phyloP scores from a whole-genome alignment of 805 yeast species.

The Alloascoidea hylecoeti region DNA sequence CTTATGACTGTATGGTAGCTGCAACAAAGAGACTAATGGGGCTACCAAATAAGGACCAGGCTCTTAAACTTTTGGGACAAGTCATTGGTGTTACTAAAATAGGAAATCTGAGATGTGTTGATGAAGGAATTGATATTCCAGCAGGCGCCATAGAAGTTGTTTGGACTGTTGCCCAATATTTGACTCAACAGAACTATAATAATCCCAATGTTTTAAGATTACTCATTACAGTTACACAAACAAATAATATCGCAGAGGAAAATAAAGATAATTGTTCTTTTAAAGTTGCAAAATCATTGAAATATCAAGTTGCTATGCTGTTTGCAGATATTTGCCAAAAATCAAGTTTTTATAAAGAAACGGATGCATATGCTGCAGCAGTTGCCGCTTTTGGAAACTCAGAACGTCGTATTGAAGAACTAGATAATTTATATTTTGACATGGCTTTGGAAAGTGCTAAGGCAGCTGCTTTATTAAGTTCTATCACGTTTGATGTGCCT shows the following conservation, averaged over 20 bases:
- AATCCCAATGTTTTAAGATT: no score
- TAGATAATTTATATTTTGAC: conserved; percentile 8
- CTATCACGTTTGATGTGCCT: conserved; percentile 9
- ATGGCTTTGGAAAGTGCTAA: conserved; percentile 8
- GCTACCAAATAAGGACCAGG: conserved; percentile 11
- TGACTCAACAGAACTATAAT: conserved; percentile 7
- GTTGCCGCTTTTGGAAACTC: no score
- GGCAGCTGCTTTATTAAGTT: conserved; percentile 8
- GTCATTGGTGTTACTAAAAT: conserved; percentile 35
- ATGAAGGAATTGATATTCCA: conserved; percentile 13
- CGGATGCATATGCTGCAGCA: conserved; percentile 1
- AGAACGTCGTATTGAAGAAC: conserved; percentile 4
- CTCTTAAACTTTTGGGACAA: conserved; percentile 16
- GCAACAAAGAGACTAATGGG: conserved; percentile 19
- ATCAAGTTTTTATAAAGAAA: conserved; percentile 3
- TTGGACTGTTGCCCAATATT: conserved; percentile 5
- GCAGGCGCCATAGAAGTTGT: conserved; percentile 3
- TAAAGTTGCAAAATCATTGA: conserved; percentile 9
- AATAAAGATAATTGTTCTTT: conserved; percentile 11
- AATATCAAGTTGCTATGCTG: conserved; percentile 10
- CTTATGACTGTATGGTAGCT: conserved; percentile 29
- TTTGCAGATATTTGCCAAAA: conserved; percentile 13
- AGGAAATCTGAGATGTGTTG: conserved; percentile 25
- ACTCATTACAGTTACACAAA: no score
- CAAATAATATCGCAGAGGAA: conserved; percentile 10